phyloP scores from a whole-genome alignment of 441 rosid species.

The Erodium moschatum region DNA sequence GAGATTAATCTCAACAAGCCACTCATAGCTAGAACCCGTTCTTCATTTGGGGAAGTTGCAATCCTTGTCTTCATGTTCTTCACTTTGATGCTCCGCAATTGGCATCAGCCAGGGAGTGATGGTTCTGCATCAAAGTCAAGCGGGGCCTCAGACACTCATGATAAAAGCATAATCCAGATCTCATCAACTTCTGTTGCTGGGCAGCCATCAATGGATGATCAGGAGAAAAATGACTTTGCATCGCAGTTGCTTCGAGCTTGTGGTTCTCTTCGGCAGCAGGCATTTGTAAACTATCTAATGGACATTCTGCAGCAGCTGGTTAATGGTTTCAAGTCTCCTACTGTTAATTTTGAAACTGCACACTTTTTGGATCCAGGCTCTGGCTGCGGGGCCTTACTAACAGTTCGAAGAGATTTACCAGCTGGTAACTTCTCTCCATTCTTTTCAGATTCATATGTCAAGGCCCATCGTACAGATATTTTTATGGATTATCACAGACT shows the following conservation, averaged over 20 bases:
- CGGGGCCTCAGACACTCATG: conserved; percentile 52
- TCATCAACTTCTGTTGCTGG: conserved; percentile 36
- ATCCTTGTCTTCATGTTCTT: conserved; percentile 98
- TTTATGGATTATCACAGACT: conserved; percentile 93
- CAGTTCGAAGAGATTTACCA: conserved; percentile 87
- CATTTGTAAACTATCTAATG: conserved; percentile 88
- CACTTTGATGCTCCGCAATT: conserved; percentile 99
- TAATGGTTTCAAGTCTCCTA: conserved; percentile 79
- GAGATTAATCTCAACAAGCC: conserved; percentile 78
- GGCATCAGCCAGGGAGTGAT: conserved; percentile 99
- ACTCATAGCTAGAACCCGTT: conserved; percentile 56
- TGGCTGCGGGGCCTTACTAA: conserved; percentile 93
- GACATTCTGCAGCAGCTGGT: conserved; percentile 94
- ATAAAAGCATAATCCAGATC: conserved; percentile 50
- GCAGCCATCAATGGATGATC: conserved; percentile 62
- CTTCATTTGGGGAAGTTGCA: conserved; percentile 87
- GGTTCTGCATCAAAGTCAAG: conserved; percentile 41
- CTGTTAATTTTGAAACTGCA: conserved; percentile 48
- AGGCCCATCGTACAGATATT: conserved; percentile 80
- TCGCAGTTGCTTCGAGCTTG: conserved; percentile 85
- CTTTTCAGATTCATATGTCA: conserved; percentile 97
- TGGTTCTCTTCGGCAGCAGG: conserved; percentile 75
- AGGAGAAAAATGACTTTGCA: conserved; percentile 78
- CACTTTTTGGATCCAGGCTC: conserved; percentile 68
- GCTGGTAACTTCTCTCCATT: conserved; percentile 97